Evolutionary conservation across 257 asterid species (phyloP).

Genomic region (Fraxinus cuspidata): DNA sequence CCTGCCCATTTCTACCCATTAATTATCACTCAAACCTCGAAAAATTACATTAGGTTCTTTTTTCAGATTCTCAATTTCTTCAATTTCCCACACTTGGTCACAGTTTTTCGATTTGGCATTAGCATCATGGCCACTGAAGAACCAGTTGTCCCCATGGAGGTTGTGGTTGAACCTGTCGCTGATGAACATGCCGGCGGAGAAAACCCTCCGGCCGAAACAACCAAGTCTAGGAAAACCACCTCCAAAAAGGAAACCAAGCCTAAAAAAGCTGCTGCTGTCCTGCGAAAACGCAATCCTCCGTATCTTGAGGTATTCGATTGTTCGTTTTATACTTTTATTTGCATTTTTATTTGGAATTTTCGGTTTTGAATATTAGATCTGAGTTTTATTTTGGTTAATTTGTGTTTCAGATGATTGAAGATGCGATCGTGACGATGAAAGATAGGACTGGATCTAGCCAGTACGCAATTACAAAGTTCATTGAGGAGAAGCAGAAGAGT

Average conservation of each 20-base stretch:
- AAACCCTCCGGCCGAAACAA: not conserved
- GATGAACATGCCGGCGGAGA: slow-evolving; percentile 6
- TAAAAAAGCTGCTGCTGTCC: slow-evolving; percentile 50
- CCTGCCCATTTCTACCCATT: slow-evolving; percentile 7
- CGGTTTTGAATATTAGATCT: slow-evolving; percentile 11
- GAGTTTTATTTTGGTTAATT: not conserved
- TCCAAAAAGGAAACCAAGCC: slow-evolving; percentile 28
- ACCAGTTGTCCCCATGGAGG: slow-evolving; percentile 18
- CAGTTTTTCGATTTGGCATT: not conserved
- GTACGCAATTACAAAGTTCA: slow-evolving; percentile 59
- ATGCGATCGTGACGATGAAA: slow-evolving; percentile 52
- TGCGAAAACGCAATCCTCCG: slow-evolving; percentile 53
- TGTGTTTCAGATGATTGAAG: slow-evolving; percentile 51
- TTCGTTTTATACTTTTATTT: not conserved
- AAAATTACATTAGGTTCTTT: not conserved
- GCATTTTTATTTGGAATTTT: not conserved
- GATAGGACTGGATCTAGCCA: slow-evolving; percentile 70
- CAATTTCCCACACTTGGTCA: not conserved
- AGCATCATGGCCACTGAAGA: slow-evolving; percentile 33
- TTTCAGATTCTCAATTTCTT: not conserved
- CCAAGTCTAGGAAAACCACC: slow-evolving; percentile 25
- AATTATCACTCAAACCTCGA: not conserved
- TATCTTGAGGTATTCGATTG: slow-evolving; percentile 50
- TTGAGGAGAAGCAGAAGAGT: slow-evolving; percentile 59
- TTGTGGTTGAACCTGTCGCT: slow-evolving; percentile 24